phyloP scores from a whole-genome alignment of 2,329 filamentous ascomycete genomes.

The Diaporthe vexans region DNA sequence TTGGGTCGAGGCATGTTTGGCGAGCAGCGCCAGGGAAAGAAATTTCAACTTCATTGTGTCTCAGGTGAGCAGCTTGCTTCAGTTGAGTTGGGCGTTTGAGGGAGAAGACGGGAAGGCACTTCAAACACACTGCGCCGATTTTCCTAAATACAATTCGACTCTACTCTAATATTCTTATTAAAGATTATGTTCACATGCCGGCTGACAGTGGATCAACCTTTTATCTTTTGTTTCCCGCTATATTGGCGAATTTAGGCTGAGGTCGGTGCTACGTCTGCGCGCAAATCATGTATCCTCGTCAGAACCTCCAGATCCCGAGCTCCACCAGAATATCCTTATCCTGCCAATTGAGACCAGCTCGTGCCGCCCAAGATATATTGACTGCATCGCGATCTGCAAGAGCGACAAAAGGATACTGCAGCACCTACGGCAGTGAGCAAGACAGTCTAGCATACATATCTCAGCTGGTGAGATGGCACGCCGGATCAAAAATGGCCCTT shows the following conservation, averaged over 20 bases:
- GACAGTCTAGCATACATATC: no score
- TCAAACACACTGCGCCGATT: background rate
- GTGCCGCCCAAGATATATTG: background rate
- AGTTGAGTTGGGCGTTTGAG: background rate
- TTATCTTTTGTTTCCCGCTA: background rate
- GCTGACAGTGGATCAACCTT: background rate
- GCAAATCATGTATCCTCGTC: slow-evolving; percentile 16
- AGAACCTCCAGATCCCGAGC: background rate
- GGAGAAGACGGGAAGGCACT: background rate
- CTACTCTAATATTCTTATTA: background rate
- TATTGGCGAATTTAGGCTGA: slow-evolving; percentile 31
- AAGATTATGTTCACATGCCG: background rate
- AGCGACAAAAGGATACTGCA: background rate
- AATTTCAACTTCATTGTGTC: slow-evolving; percentile 1
- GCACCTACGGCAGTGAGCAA: background rate
- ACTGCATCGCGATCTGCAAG: background rate
- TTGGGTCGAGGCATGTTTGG: background rate
- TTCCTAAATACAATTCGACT: slow-evolving; percentile 4
- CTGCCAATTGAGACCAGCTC: background rate
- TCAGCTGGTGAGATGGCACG: no score
- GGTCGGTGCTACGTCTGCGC: background rate
- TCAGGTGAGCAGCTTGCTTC: background rate
- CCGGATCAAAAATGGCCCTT: background rate
- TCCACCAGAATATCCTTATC: background rate
- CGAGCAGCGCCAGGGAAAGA: slow-evolving; percentile 8